phyloP scores from a whole-genome alignment of 345 rosid genomes.

The Barbarea vulgaris region DNA sequence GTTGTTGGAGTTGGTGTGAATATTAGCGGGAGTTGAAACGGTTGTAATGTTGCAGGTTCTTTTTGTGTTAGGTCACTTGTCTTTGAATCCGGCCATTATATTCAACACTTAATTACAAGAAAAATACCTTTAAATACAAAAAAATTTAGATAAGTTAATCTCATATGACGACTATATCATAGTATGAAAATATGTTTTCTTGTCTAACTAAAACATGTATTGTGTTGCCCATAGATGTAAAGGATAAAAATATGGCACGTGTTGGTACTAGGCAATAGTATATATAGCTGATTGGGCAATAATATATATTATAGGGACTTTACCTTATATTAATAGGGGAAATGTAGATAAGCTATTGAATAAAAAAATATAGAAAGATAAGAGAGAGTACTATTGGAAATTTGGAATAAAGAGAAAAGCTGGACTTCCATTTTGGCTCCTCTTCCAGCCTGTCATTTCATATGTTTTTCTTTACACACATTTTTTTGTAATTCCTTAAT shows the following conservation, averaged over 20 bases:
- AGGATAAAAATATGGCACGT: not conserved
- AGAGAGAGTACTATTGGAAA: constrained; percentile 1
- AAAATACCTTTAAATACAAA: not conserved
- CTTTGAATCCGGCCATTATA: constrained; percentile 33
- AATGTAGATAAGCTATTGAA: not conserved
- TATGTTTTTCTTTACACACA: not conserved
- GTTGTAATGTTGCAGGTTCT: constrained; percentile 42
- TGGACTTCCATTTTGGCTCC: constrained; percentile 31
- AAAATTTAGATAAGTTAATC: not conserved
- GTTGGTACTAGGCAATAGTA: not conserved
- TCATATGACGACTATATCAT: not conserved
- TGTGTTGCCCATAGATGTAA: not conserved
- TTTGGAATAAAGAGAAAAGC: constrained; percentile 2
- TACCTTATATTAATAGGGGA: not conserved
- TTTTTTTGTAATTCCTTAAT: not conserved
- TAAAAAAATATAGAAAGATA: not conserved
- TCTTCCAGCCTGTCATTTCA: constrained; percentile 17
- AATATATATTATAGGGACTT: not conserved
- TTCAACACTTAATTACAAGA: not conserved
- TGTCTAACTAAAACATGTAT: not conserved
- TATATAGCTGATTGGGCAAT: not conserved
- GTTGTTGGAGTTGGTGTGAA: constrained; percentile 44
- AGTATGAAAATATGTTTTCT: not conserved
- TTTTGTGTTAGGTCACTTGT: constrained; percentile 43
- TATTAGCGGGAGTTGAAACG: constrained; percentile 34